These are phyloP conservation scores for Podila epicladia DNA, from an alignment of 192 early-diverging fungal genomes.

Conservation along the genomic window DNA sequence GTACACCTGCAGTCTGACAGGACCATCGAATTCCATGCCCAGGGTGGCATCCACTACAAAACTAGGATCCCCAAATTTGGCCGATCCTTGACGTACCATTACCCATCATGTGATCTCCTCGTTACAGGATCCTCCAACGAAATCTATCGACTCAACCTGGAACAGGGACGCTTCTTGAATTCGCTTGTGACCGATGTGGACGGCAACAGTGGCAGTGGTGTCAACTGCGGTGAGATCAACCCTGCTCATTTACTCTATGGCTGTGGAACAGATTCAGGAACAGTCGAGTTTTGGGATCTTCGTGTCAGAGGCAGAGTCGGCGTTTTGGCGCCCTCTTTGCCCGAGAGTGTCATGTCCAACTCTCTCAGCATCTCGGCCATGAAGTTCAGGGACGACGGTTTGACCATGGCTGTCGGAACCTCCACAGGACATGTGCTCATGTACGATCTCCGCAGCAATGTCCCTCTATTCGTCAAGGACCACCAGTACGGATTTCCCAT, in stretches of 20 bases:
- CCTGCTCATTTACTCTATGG: constrained; percentile 94
- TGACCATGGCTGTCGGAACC: constrained; percentile 88
- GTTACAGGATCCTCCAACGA: constrained; percentile 82
- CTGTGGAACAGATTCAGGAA: constrained; percentile 88
- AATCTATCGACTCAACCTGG: constrained; percentile 92
- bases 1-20: constrained; percentile 93
- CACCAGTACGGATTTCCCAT: constrained; percentile 98
- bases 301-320: constrained; percentile 81
- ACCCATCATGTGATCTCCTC: constrained; percentile 90
- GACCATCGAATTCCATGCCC: constrained; percentile 92
- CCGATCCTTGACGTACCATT: constrained; percentile 90
- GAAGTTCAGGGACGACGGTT: constrained; percentile 86
- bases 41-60: constrained; percentile 94
- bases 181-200: constrained; percentile 76
- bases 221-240: constrained; percentile 81
- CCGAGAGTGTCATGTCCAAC: constrained; percentile 36
- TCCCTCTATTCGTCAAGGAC: constrained; percentile 92
- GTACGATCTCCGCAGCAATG: constrained; percentile 90
- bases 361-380: constrained; percentile 67
- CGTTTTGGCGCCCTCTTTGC: constrained; percentile 65
- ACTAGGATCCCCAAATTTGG: constrained; percentile 97
- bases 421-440: constrained; percentile 90
- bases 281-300: constrained; percentile 97
- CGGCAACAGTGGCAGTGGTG: constrained; percentile 65
- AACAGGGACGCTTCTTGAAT: constrained; percentile 92